Conservation (phyloP, 2,329 filamentous ascomycete species). For the Hypoxylon sp. region DNA sequence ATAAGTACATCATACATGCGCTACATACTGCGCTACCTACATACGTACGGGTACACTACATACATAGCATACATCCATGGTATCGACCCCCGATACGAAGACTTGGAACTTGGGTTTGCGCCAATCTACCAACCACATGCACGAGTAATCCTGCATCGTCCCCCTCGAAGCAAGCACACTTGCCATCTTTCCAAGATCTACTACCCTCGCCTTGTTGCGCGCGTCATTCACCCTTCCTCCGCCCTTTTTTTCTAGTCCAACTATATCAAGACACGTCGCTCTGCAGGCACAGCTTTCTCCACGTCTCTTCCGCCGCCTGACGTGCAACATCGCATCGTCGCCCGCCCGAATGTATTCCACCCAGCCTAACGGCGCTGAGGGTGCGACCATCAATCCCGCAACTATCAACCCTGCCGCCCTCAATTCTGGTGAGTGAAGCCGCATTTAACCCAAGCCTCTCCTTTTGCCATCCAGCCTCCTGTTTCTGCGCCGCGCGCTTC, state of each 20-base stretch:
- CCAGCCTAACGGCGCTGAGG: conserved; percentile 81
- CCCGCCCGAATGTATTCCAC: conserved; percentile 70
- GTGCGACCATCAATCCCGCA: conserved; percentile 92
- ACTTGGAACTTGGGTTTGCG: conserved; percentile 56
- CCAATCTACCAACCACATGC: conserved; percentile 65
- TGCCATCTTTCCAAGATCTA: conserved; percentile 52
- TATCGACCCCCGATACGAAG: conserved; percentile 47
- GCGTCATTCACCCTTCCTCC: conserved; percentile 54
- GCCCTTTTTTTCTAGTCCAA: conserved; percentile 62
- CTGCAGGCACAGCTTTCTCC: conserved; percentile 62
- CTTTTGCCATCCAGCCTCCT: conserved; percentile 40
- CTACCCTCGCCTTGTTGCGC: conserved; percentile 55
- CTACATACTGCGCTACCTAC: conserved; percentile 30
- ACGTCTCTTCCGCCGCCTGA: conserved; percentile 54
- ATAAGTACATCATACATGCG: conserved; percentile 45
- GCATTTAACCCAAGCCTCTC: conserved; percentile 42
- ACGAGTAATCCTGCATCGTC: conserved; percentile 62
- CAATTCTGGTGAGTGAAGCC: conserved; percentile 72
- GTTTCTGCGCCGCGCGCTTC: conserved; percentile 36
- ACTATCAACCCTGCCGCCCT: conserved; percentile 76
- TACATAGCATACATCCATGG: conserved; percentile 39
- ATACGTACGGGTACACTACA: conserved; percentile 41
- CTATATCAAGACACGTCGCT: conserved; percentile 74
- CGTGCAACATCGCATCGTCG: conserved; percentile 60
- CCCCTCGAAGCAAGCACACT: conserved; percentile 45